These are phyloP conservation scores for Monoraphidium neglectum DNA, from an alignment of 139 green algal species.

Conservation along the genomic window DNA sequence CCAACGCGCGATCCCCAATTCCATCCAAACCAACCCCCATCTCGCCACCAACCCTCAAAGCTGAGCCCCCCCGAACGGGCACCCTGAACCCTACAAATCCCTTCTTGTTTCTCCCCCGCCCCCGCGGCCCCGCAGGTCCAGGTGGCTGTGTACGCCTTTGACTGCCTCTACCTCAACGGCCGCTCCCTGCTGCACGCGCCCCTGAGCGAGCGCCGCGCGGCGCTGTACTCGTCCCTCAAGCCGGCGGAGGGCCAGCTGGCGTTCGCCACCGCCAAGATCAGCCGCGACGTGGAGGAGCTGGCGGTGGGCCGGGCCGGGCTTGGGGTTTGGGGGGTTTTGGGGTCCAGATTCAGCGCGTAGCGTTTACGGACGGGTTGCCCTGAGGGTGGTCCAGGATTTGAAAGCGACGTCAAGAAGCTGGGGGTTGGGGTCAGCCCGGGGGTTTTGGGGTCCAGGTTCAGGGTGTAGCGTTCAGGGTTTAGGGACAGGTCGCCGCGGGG, in stretches of 20 bases:
- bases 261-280: conserved; percentile 56
- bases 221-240: conserved; percentile 70
- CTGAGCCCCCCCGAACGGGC: no score
- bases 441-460: no score
- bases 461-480: no score
- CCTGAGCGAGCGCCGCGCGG: conserved; percentile 75
- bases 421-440: no score
- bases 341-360: background rate
- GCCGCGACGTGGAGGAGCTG: conserved; percentile 7
- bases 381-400: no score
- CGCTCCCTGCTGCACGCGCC: conserved; percentile 73
- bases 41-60: no score
- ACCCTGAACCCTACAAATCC: no score
- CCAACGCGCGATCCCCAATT: no score
- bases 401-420: no score
- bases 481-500: no score
- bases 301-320: conserved; percentile 1
- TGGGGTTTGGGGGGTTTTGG: background rate
- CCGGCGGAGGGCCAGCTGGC: conserved; percentile 73
- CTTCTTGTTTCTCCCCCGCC: background rate
- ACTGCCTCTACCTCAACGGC: conserved; percentile 97
- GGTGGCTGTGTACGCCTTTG: conserved; percentile 93
- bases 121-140: conserved; percentile 18
- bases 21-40: no score
- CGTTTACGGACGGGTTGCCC: no score